Percentiles rank a stretch among this genome's conserved stretches.
Evolutionary conservation across 202 grass and related monocot genomes (phyloP).

Genomic region (Cymbopogon flexuosus): DNA sequence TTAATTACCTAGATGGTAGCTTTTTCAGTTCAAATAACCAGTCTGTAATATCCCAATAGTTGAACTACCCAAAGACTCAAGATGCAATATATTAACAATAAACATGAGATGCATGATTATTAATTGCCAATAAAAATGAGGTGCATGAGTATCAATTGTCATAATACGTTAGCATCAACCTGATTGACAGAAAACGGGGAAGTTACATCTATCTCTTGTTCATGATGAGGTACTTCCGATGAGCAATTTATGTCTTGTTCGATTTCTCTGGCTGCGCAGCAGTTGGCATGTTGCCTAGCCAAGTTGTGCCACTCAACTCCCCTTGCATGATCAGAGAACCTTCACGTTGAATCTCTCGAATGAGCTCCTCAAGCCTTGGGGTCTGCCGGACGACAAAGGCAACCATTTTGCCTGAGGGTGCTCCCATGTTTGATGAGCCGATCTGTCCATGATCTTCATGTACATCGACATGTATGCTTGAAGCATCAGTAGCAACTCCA

Average conservation of each 20-base stretch:
- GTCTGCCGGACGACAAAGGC: background rate
- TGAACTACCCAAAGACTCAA: too few species aligned
- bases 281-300: background rate
- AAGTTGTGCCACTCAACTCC: background rate
- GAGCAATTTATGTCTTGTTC: background rate
- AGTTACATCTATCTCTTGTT: too few species aligned
- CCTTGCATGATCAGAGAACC: conserved; percentile 12
- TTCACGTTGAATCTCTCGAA: conserved; percentile 18
- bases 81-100: too few species aligned
- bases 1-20: too few species aligned
- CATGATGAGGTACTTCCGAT: background rate
- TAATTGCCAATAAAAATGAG: too few species aligned
- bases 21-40: too few species aligned
- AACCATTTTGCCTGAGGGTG: background rate
- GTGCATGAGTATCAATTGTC: too few species aligned
- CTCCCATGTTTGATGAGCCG: background rate
- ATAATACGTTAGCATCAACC: too few species aligned
- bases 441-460: background rate
- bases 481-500: background rate
- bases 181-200: too few species aligned
- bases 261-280: background rate
- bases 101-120: too few species aligned
- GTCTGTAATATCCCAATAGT: too few species aligned
- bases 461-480: background rate
- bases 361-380: background rate